These are phyloP conservation scores for Hygrocybe coccinea DNA, from an alignment of 768 basidiomycete genomes.

Conservation along the genomic window DNA sequence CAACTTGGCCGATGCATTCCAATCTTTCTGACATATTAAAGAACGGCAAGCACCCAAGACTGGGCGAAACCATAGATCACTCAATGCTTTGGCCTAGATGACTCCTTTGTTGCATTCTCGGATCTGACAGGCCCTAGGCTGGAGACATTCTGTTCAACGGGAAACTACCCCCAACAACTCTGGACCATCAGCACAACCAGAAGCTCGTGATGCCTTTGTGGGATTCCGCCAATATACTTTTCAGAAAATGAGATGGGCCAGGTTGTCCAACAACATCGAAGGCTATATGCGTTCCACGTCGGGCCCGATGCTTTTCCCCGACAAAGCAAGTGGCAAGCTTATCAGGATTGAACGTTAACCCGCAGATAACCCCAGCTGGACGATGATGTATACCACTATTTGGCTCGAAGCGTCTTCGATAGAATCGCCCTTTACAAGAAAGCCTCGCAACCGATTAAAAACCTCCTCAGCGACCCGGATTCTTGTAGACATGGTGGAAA, in stretches of 20 bases:
- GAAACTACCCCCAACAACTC: neutral
- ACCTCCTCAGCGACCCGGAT: neutral
- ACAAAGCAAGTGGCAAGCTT: constrained; percentile 1
- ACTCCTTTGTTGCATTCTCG: no score
- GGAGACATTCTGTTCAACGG: neutral
- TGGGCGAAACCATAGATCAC: no score
- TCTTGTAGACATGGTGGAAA: constrained; percentile 1
- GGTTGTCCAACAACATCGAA: constrained; percentile 1
- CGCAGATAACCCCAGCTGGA: no score
- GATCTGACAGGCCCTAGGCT: no score
- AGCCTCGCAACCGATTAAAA: neutral
- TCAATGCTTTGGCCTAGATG: no score
- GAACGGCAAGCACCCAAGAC: no score
- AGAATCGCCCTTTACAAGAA: neutral
- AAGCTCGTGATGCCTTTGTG: constrained; percentile 2
- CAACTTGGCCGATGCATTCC: no score
- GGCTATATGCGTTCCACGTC: constrained; percentile 1
- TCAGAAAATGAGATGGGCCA: neutral
- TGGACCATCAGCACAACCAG: neutral
- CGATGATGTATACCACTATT: neutral
- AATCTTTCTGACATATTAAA: no score
- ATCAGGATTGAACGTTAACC: constrained; percentile 5
- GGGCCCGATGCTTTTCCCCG: constrained; percentile 3
- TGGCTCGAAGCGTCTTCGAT: neutral
- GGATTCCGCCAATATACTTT: constrained; percentile 9